Evolutionary conservation across 352 stramenopile species (phyloP), one percentile per base, ranked within the genome.

Genomic region (Plasmopara halstedii): DNA sequence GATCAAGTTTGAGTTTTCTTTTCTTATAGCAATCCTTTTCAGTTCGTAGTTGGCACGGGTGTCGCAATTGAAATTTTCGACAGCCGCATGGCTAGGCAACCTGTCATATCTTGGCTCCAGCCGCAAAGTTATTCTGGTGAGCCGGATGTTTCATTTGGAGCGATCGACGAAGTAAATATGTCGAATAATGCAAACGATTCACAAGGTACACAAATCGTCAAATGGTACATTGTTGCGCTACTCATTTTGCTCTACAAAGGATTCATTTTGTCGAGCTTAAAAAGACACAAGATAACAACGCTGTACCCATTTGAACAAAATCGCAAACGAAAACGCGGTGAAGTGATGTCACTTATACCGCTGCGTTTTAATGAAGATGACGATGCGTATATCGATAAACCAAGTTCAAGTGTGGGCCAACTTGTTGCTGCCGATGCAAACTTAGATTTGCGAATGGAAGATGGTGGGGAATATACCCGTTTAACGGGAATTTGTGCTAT

Each of bases 21-120:
- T 29, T 6, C 7, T 4, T 29, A 14, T 29, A 91, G 73, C 23
- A 74, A 62, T 17, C 76, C 79, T 0, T 91, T 88, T 43, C 76
- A 91, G 44, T 71, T 86, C 22, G 50, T 82, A 21, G 56, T 88
- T n/a, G 72, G 67, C 6, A 85, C 79, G 6, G 64, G 64, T 9
- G 56, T 82, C 8, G 82, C 79, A 4, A 52, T 88, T 21, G 76
- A 91, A 43, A 38, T 91, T 13, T 27, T 91, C 0, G 79, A 91
- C 40, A 73, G 50, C 56, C 70, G 79, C 21, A 91, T 88, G 68
- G 47, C 64, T 13, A 64, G 42, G 9, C 69, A 83, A 29, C 57
- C 73, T 13, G 38, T 91, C 31, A 33, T 88, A 2, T 83, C 78
- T 5, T 90, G 79, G 79, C 25, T 49, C 10, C 73, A 83, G 40